Conservation (phyloP, 2,329 filamentous ascomycete genomes). For the Myriangium duriaei region DNA sequence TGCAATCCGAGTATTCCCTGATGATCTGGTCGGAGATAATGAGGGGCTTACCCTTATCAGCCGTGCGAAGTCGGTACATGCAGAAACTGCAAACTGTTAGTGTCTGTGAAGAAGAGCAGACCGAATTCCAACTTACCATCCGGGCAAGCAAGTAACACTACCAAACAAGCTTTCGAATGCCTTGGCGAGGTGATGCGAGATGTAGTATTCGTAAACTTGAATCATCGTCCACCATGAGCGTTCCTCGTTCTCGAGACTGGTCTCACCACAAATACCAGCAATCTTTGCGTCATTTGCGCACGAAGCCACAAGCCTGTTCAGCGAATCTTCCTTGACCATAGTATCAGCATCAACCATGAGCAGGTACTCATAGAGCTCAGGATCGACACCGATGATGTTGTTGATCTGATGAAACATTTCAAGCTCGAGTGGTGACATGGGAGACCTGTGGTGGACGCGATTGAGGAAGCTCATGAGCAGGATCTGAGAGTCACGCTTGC, state of each 20-base stretch:
- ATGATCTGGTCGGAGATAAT: slow-evolving; percentile 87
- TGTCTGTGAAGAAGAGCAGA: neutral
- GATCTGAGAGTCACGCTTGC: slow-evolving; percentile 96
- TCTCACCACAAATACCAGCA: slow-evolving; percentile 94
- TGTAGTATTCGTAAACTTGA: slow-evolving; percentile 99
- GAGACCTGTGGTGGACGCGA: slow-evolving; percentile 82
- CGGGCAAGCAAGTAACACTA: slow-evolving; percentile 95
- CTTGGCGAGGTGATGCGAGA: slow-evolving; percentile 93
- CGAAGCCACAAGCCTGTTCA: slow-evolving; percentile 83
- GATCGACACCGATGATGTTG: slow-evolving; percentile 96
- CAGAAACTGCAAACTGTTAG: slow-evolving; percentile 57
- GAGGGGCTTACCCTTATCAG: slow-evolving; percentile 84
- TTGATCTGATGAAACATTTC: slow-evolving; percentile 99
- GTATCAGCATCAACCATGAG: slow-evolving; percentile 98
- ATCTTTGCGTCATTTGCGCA: slow-evolving; percentile 94
- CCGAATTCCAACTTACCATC: slow-evolving; percentile 59
- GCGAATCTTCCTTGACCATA: slow-evolving; percentile 77
- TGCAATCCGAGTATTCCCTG: slow-evolving; percentile 73
- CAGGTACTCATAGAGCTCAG: slow-evolving; percentile 92
- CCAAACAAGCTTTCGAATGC: slow-evolving; percentile 96
- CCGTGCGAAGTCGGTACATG: slow-evolving; percentile 94
- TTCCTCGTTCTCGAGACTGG: slow-evolving; percentile 89
- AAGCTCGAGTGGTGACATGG: slow-evolving; percentile 91
- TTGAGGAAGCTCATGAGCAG: slow-evolving; percentile 95
- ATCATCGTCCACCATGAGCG: slow-evolving; percentile 99